Evolutionary conservation across 768 basidiomycete species (phyloP), one percentile per base, ranked within the genome.

Genomic region (Pulveroboletus sp.): DNA sequence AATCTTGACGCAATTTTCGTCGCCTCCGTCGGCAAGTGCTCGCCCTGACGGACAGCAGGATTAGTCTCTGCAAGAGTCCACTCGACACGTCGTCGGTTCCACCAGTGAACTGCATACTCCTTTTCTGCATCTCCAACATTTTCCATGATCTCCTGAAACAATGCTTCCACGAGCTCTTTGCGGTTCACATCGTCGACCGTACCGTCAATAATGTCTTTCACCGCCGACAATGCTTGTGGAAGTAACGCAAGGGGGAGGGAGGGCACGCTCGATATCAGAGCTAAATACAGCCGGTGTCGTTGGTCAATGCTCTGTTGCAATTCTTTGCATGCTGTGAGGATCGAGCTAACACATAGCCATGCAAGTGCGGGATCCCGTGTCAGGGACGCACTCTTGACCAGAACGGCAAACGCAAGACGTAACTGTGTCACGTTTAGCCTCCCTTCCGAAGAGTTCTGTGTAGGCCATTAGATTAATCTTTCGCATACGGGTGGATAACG

Each of bases 111-210:
- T 37, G 69, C 80, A 52, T 73, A 73, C 61, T 79, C 81, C 69
- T 84, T 88, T 70, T 86, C 85, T 38, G 72, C 71, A 61, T 89
- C 86, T 12, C 83, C 85, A 2, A 85, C 77, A 38, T 72, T 74
- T 60, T 81, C 79, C 58, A 79, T 66, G 31, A 91, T 76, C 65
- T 87, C 84, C 37, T 68, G 71, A 66, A 85, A 84, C 39, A 86
- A 62, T 6, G 79, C 79, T 38, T 80, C 69, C 15, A 77, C 70
- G 26, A 90, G 68, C 51, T 81, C 80, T 57, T 61, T 66, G 62
- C 62, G 65, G 55, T 46, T 50, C 21, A 49, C 50, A 43, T 66
- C 60, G 12, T 58, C 56, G 39, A 75, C 62, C 30, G 74, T 51
- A 15, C 11, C 17, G 17, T 59, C 53, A 11, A 79, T 62, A 30